Conservation (phyloP, 2,329 filamentous ascomycete species). For the Hymenoscyphus fructigenus region DNA sequence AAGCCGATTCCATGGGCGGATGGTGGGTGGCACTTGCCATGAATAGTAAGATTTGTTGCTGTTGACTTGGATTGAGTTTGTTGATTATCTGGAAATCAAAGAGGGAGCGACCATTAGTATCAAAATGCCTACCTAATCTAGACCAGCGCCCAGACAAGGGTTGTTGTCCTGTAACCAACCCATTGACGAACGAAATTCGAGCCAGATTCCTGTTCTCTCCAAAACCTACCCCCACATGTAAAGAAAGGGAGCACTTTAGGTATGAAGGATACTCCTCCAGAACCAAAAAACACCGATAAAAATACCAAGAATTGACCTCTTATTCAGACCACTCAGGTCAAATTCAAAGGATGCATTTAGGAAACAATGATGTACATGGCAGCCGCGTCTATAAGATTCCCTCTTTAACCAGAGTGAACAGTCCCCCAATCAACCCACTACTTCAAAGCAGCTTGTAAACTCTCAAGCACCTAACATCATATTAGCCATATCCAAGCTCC, state of each 20-base stretch:
- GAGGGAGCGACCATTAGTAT: no score
- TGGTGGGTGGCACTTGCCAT: no score
- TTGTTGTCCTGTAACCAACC: no score
- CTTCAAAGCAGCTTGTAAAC: constrained; percentile 77
- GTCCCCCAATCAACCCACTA: constrained; percentile 45
- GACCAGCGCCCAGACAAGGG: no score
- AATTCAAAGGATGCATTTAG: constrained; percentile 30
- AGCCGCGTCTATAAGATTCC: constrained; percentile 30
- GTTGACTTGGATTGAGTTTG: no score
- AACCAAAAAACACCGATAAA: not conserved
- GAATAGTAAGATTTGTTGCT: no score
- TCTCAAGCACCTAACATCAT: constrained; percentile 69
- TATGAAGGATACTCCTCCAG: not conserved
- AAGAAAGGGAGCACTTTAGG: not conserved
- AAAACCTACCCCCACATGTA: not conserved
- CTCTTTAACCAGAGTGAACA: not conserved
- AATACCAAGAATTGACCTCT: not conserved
- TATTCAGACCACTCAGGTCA: not conserved
- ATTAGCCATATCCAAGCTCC: constrained; percentile 38
- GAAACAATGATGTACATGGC: constrained; percentile 38
- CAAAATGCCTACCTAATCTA: no score
- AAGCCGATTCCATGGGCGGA: no score
- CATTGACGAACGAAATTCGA: no score
- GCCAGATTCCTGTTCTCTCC: no score
- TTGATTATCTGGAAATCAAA: no score